Base-by-base conservation (phyloP, 2,329 filamentous ascomycete genomes). In the Fusarium ramigenum region DNA sequence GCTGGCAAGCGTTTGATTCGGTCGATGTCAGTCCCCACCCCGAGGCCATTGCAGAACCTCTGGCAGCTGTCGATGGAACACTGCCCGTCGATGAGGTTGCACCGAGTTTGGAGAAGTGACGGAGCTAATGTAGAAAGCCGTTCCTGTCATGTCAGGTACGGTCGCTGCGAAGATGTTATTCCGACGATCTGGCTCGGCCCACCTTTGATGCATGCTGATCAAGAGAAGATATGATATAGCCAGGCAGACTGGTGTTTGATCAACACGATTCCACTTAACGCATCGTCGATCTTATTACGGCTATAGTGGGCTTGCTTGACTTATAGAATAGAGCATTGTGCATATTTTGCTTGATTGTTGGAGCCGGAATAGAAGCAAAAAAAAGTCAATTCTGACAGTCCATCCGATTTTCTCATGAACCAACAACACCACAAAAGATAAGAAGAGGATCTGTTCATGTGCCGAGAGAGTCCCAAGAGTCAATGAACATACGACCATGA, bases 1-100 rank as follows among this genome's bases (percentile, higher is more conserved):
- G 89, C 3, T 97, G 92, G 86, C 89, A 88, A 47, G 88, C 87
- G 63, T 84, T 93, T 47, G 73, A 80, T 70, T 70, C 67, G 36
- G 66, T 39, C 43, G 69, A 78, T 28, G 63, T 49, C 32, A 70
- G 65, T 32, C 59, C 67, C 60, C 59, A 70, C 58, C 58, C 69
- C 4, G 69, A 73, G 39, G 66, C 60, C 9, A 65, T 73, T 52
- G 72, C 70, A 63, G 70, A 74, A 58, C 72, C 70, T 50, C 63
- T 66, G 28, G 71, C 75, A 52, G 62, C 63, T 53, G 61, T 63
- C 21, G 74, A 89, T 50, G 87, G 86, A 37, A 80, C 87, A 9
- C 84, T 87, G 36, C 86, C 86, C 5, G 86, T 88, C 66, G 77
- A 69, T 25, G 77, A 78, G 52, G 87, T 85, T 5, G 83, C 84